Conservation (phyloP, 306 rosid genomes). For the Vigna radiata region DNA sequence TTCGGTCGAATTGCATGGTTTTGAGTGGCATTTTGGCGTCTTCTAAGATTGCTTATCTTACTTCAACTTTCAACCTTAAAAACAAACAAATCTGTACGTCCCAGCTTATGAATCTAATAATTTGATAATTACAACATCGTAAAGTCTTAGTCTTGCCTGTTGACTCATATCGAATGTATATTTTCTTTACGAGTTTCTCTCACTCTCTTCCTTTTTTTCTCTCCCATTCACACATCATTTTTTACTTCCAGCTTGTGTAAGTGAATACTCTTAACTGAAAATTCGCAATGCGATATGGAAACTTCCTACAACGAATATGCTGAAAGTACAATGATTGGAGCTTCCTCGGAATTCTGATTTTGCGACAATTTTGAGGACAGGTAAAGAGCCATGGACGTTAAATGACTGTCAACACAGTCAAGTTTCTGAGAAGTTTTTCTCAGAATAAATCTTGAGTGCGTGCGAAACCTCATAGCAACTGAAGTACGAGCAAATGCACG, state of each 20-base stretch:
- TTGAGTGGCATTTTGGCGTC: conserved; percentile 26
- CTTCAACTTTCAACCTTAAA: conserved; percentile 1
- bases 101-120: conserved; percentile 4
- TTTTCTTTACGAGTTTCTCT: background rate
- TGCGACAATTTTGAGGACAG: conserved; percentile 4
- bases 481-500: background rate
- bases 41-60: background rate
- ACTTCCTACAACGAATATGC: background rate
- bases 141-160: conserved; percentile 19
- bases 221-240: conserved; percentile 5
- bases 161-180: conserved; percentile 13
- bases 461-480: conserved; percentile 1
- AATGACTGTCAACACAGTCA: background rate
- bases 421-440: background rate
- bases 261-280: conserved; percentile 32
- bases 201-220: background rate
- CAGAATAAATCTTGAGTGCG: background rate
- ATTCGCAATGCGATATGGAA: conserved; percentile 9
- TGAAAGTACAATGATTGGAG: conserved; percentile 16
- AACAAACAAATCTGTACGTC: conserved; percentile 2
- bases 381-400: conserved; percentile 9
- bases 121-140: conserved; percentile 5
- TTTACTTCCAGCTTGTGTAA: conserved; percentile 5
- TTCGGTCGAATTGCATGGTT: conserved; percentile 8
- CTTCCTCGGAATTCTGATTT: conserved; percentile 10